Percentiles rank a stretch among this genome's conserved stretches.
These are phyloP conservation scores for Cystofilobasidium macerans DNA, from an alignment of 768 basidiomycete genomes.

Conservation along the genomic window DNA sequence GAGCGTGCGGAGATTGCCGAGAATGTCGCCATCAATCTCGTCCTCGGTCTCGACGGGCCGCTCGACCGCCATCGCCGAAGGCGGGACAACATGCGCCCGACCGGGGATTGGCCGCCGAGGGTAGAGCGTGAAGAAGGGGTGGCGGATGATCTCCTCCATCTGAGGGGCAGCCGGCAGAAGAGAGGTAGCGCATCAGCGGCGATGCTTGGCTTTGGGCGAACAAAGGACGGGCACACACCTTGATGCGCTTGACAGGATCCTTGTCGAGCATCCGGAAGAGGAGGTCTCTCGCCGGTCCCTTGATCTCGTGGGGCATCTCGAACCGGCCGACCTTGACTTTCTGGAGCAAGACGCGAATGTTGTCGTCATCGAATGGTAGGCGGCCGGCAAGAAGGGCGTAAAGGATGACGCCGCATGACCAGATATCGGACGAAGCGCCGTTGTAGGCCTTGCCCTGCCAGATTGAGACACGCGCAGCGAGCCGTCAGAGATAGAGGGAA, in stretches of 20 bases:
- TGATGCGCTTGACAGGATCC: slow-evolving; percentile 63
- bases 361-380: slow-evolving; percentile 89
- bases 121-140: slow-evolving; percentile 63
- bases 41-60: slow-evolving; percentile 52
- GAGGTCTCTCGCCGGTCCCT: slow-evolving; percentile 60
- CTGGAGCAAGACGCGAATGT: slow-evolving; percentile 60
- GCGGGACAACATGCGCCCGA: slow-evolving; percentile 41
- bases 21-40: slow-evolving; percentile 77
- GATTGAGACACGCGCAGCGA: background rate
- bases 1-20: slow-evolving; percentile 79
- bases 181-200: background rate
- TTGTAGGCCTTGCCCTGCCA: slow-evolving; percentile 63
- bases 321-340: slow-evolving; percentile 67
- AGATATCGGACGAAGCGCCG: slow-evolving; percentile 81
- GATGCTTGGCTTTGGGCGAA: no score
- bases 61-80: slow-evolving; percentile 57
- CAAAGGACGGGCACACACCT: no score
- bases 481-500: slow-evolving; percentile 5
- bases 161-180: slow-evolving; percentile 14
- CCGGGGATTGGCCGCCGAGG: slow-evolving; percentile 38
- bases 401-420: slow-evolving; percentile 92
- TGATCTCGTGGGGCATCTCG: slow-evolving; percentile 61
- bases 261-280: slow-evolving; percentile 68
- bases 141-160: slow-evolving; percentile 64
- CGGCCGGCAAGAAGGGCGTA: slow-evolving; percentile 75